Evolutionary conservation across 768 basidiomycete genomes (phyloP), one percentile per base, ranked within the genome.

Genomic region (Tubosaeta sp.): DNA sequence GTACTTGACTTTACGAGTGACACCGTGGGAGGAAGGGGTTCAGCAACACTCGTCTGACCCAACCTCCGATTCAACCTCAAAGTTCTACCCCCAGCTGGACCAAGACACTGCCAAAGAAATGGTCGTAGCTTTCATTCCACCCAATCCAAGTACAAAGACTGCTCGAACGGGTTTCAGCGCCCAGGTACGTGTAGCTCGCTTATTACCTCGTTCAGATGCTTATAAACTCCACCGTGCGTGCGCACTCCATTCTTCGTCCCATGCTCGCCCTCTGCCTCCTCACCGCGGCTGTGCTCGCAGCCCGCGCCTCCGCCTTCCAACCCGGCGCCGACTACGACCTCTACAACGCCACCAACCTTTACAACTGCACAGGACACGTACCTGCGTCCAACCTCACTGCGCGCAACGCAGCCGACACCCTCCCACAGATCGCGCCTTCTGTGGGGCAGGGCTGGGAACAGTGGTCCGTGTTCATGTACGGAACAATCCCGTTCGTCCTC

Each of bases 311-410:
- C 4, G 39, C 49, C 9, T 51, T 56, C 24, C 52, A 53, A 31
- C 51, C 52, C 21, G 54, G 54, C 14, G 38, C 57, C 9, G 54
- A 58, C 42, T 58, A 58, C 21, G 51, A 49, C 6, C 4, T 35
- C 31, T 47, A 44, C 42, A 53, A 46, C 24, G 55, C 58, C 14
- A 40, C 45, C 21, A 55, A 55, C n/a, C 44, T 59, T 14, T 59
- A 59, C 46, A 55, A 59, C 40, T 58, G 58, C 43, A 52, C 58
- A 14, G 56, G 58, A 4, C 39, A 34, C 12, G 38, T 48, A 10
- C 27, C 27, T 3, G 4, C 31, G 8, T 60, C 59, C 45, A 60
- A 53, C 14, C 44, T 60, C 27, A 60, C 59, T 10, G 44, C 36
- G 5, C 25, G 31, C 25, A 58, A 53, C 21, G 49, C 54, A 6